Conservation (phyloP, 176 grass and related monocot genomes). For the Aechmea fasciata region DNA sequence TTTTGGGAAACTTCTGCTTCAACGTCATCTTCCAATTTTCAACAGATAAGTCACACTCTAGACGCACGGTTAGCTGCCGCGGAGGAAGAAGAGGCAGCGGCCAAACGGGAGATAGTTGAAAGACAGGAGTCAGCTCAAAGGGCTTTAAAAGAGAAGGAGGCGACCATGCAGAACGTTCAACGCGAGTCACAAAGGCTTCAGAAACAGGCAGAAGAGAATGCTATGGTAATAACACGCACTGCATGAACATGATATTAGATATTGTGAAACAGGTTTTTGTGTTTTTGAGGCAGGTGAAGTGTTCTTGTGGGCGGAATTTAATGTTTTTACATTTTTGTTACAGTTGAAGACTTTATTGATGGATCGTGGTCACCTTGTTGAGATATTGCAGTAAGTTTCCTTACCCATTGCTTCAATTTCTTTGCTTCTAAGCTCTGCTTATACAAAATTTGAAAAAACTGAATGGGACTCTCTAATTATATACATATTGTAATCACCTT, state of each 20-base stretch:
- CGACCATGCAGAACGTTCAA: conserved; percentile 29
- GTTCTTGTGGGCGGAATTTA: neutral
- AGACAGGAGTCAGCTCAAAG: conserved; percentile 20
- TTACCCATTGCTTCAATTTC: conserved; percentile 3
- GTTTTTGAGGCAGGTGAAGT: neutral
- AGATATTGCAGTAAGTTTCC: conserved; percentile 51
- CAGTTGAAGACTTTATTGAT: conserved; percentile 51
- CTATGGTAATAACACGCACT: conserved; percentile 39
- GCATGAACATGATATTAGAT: conserved; percentile 12
- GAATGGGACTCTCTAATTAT: no score
- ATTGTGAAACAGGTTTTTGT: conserved; percentile 2
- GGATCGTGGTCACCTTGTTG: conserved; percentile 38
- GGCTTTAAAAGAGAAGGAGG: conserved; percentile 29
- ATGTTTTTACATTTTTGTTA: conserved; percentile 8
- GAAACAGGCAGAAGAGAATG: conserved; percentile 37
- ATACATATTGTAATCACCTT: conserved; percentile 20
- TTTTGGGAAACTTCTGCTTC: neutral
- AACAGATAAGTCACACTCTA: conserved; percentile 35
- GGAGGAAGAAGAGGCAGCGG: conserved; percentile 32
- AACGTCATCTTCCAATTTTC: neutral
- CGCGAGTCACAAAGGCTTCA: conserved; percentile 40
- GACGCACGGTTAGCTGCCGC: conserved; percentile 28
- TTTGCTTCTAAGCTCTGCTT: conserved; percentile 4
- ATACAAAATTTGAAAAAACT: conserved; percentile 3
- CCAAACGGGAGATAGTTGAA: conserved; percentile 32